Conservation (phyloP, 345 rosid genomes). For the Toxicodendron radicans region DNA sequence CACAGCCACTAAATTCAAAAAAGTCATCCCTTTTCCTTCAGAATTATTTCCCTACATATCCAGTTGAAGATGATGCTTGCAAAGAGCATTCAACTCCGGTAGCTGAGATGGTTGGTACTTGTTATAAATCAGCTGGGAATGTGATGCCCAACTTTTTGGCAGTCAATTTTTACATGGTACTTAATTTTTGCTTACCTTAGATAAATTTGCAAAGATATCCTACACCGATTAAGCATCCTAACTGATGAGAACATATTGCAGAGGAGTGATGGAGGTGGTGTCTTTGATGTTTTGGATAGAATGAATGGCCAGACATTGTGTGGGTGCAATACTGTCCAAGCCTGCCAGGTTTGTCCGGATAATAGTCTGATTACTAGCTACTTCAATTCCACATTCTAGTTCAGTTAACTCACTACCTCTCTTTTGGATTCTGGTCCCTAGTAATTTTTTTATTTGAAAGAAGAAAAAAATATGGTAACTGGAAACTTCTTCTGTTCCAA, state of each 20-base stretch:
- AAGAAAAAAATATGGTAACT: not conserved
- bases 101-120: conserved; percentile 82
- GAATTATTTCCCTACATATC: conserved; percentile 91
- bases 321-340: conserved; percentile 72
- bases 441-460: not conserved
- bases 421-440: not conserved
- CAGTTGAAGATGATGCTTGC: conserved; percentile 85
- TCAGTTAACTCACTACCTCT: not conserved
- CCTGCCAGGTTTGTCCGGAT: conserved; percentile 72
- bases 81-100: conserved; percentile 87
- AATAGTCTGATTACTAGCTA: conserved; percentile 4
- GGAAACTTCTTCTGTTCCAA: not conserved
- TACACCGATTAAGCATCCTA: conserved; percentile 18
- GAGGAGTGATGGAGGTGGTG: conserved; percentile 98
- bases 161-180: conserved; percentile 96
- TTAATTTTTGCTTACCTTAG: not conserved
- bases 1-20: conserved; percentile 63
- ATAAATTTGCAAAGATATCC: not conserved
- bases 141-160: conserved; percentile 89
- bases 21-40: conserved; percentile 73
- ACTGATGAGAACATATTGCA: conserved; percentile 35
- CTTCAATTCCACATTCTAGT: not conserved
- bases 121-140: conserved; percentile 81
- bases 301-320: conserved; percentile 84
- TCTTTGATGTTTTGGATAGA: conserved; percentile 75